Evolutionary conservation across 495 filamentous ascomycete genomes (phyloP).

Genomic region (Viridothelium virens): DNA sequence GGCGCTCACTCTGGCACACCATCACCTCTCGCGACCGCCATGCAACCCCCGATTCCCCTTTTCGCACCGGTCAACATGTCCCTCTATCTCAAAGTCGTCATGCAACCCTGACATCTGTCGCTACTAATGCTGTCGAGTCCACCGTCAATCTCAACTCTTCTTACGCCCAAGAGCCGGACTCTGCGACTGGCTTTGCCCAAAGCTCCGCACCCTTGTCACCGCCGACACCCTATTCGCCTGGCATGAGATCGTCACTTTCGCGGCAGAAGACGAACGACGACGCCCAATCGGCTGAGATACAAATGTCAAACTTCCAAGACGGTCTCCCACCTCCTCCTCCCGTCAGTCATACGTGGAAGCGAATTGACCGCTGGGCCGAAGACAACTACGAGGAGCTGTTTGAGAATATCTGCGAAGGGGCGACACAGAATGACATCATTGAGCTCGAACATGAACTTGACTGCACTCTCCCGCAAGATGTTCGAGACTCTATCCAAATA

Average conservation of each 20-base stretch:
- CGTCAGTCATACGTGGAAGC: conserved; percentile 79
- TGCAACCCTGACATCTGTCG: conserved; percentile 36
- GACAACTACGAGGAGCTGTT: conserved; percentile 90
- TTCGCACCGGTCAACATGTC: conserved; percentile 34
- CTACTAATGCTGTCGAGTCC: conserved; percentile 59
- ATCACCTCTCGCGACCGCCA: conserved; percentile 61
- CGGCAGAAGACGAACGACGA: conserved; percentile 53
- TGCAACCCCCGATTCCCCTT: conserved; percentile 40
- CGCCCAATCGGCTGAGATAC: conserved; percentile 70
- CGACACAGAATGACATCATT: conserved; percentile 89
- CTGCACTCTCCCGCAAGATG: conserved; percentile 85
- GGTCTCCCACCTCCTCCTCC: conserved; percentile 85
- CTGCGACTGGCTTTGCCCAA: conserved; percentile 48
- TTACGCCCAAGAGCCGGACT: conserved; percentile 46
- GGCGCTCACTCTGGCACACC: conserved; percentile 88
- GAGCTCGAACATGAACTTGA: conserved; percentile 95
- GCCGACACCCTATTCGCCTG: conserved; percentile 73
- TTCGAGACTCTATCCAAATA: conserved; percentile 80
- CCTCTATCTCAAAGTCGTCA: conserved; percentile 38
- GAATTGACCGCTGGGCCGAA: conserved; percentile 90
- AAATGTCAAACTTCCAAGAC: conserved; percentile 92
- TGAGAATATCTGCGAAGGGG: conserved; percentile 86
- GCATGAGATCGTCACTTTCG: conserved; percentile 67
- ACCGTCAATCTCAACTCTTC: conserved; percentile 54
- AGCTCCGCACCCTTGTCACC: conserved; percentile 55